Evolutionary conservation across 2,329 filamentous ascomycete genomes (phyloP).

Genomic region (Phyllosticta ampelicida): DNA sequence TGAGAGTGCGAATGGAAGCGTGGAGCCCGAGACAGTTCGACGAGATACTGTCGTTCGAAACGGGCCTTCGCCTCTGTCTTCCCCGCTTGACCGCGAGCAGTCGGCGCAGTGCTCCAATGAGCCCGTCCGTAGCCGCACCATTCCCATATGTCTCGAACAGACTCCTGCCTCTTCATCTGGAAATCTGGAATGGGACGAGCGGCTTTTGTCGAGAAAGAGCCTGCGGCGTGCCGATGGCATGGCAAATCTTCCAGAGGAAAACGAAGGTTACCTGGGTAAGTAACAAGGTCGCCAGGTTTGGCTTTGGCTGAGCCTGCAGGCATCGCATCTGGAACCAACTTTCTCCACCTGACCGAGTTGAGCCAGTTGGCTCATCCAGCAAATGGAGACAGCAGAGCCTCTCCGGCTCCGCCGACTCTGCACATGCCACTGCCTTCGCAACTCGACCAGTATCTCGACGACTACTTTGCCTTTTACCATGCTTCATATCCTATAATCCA

Average conservation of each 20-base stretch:
- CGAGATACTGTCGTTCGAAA: not conserved
- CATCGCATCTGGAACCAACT: not conserved
- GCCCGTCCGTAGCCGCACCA: not conserved
- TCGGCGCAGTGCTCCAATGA: not conserved
- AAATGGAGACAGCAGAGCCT: not conserved
- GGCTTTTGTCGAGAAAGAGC: not conserved
- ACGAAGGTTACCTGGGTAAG: conserved; percentile 3
- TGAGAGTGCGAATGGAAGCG: not conserved
- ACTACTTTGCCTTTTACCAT: conserved; percentile 39
- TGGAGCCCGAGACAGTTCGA: not conserved
- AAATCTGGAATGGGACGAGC: conserved; percentile 7
- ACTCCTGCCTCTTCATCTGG: not conserved
- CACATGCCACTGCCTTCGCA: not conserved
- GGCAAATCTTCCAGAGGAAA: not conserved
- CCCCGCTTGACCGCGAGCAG: not conserved
- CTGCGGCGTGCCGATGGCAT: not conserved
- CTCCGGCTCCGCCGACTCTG: not conserved
- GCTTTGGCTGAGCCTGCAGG: not conserved
- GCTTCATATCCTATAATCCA: conserved; percentile 38
- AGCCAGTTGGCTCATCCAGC: not conserved
- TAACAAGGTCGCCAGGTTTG: no score
- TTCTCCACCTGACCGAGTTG: conserved; percentile 1
- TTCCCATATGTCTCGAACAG: not conserved
- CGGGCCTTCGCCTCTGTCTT: not conserved
- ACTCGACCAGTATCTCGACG: conserved; percentile 23